phyloP scores from a whole-genome alignment of 2,329 filamentous ascomycete genomes.

The Elsinoe australis region DNA sequence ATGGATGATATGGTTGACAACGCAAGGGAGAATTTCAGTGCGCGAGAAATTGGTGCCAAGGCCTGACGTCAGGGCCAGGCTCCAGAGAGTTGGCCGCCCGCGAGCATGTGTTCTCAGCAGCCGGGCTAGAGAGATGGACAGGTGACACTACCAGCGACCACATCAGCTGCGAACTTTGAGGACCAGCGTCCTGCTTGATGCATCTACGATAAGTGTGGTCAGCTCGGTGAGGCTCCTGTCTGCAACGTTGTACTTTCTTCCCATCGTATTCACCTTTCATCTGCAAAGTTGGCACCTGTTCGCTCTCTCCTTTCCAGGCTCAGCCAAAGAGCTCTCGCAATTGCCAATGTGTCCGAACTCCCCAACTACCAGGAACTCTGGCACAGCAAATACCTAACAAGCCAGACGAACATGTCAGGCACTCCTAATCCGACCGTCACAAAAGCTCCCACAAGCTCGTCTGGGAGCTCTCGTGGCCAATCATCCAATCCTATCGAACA shows the following conservation, averaged over 20 bases:
- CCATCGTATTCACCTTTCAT: not conserved
- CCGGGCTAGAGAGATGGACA: slow-evolving; percentile 4
- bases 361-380: slow-evolving; percentile 5
- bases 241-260: not conserved
- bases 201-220: not conserved
- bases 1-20: not conserved
- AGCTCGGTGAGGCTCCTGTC: not conserved
- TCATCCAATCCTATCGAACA: not conserved
- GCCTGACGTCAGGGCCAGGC: slow-evolving; percentile 3
- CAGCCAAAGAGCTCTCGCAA: not conserved
- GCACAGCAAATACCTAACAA: not conserved
- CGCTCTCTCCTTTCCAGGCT: slow-evolving; percentile 10
- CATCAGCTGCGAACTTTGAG: not conserved
- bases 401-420: slow-evolving; percentile 3
- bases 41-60: slow-evolving; percentile 4
- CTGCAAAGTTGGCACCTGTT: slow-evolving; percentile 4
- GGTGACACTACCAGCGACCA: slow-evolving; percentile 3
- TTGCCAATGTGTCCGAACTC: slow-evolving; percentile 10
- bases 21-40: not conserved
- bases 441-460: not conserved
- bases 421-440: slow-evolving; percentile 5
- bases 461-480: not conserved
- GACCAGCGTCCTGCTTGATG: too few species aligned
- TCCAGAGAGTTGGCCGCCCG: not conserved
- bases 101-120: slow-evolving; percentile 7